Percentiles rank a stretch among this genome's conserved stretches.
These are phyloP conservation scores for Rhizopus stolonifer DNA, from an alignment of 371 early-diverging fungal species.

Conservation along the genomic window DNA sequence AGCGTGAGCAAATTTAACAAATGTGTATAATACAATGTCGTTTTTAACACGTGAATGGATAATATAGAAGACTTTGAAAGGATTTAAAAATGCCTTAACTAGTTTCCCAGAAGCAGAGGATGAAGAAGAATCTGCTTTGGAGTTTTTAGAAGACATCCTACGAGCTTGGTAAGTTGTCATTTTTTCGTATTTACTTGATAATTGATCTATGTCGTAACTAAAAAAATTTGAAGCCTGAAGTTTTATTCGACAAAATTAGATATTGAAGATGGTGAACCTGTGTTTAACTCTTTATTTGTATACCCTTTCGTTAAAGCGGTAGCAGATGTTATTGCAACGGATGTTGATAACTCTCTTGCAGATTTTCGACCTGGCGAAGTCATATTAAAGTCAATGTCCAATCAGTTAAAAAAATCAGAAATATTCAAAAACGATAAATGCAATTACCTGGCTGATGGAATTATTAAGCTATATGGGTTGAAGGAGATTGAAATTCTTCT, in stretches of 20 bases:
- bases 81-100: conserved; percentile 12
- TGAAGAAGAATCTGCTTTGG: conserved; percentile 9
- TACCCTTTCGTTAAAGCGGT: neutral
- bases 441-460: no score
- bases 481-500: no score
- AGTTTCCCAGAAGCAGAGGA: conserved; percentile 6
- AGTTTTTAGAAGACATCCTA: conserved; percentile 10
- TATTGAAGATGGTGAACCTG: conserved; percentile 10
- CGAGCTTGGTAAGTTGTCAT: conserved; percentile 15
- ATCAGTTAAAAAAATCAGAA: neutral
- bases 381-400: neutral
- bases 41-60: no score
- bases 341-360: no score
- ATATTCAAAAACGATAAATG: neutral
- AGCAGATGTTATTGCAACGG: neutral
- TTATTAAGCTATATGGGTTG: no score
- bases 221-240: conserved; percentile 7
- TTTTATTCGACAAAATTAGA: conserved; percentile 6
- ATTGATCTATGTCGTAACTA: conserved; percentile 7
- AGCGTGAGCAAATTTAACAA: conserved; percentile 11
- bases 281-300: conserved; percentile 16
- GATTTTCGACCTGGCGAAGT: no score
- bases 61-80: conserved; percentile 7
- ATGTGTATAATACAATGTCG: no score
- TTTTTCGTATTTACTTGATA: conserved; percentile 7